Percentiles rank a stretch among this genome's conserved stretches.
These are phyloP conservation scores for Talaromyces sp. DNA, from an alignment of 2,329 filamentous ascomycete species.

Conservation along the genomic window DNA sequence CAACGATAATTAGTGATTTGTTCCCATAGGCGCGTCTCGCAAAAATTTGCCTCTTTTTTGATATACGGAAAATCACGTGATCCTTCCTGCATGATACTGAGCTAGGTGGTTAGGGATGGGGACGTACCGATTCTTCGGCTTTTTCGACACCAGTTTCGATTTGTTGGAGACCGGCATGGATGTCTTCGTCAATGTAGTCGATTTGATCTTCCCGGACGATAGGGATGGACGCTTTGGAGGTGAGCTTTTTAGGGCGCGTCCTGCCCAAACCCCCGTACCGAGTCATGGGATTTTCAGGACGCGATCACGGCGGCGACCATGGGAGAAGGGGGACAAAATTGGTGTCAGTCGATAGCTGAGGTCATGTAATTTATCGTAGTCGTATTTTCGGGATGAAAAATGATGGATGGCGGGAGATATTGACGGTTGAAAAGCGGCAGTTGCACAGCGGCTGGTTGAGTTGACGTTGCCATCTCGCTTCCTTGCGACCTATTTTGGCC, in stretches of 20 bases:
- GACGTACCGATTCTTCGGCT: slow-evolving; percentile 91
- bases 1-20: slow-evolving; percentile 11
- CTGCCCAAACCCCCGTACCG: slow-evolving; percentile 42
- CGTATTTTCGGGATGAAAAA: slow-evolving; percentile 54
- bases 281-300: slow-evolving; percentile 39
- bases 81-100: slow-evolving; percentile 23
- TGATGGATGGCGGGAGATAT: slow-evolving; percentile 42
- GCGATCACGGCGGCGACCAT: slow-evolving; percentile 33
- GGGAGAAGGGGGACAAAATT: slow-evolving; percentile 56
- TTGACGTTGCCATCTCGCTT: slow-evolving; percentile 41
- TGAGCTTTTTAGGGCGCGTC: slow-evolving; percentile 66
- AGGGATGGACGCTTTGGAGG: slow-evolving; percentile 78
- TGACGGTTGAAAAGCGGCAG: slow-evolving; percentile 25
- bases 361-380: slow-evolving; percentile 49
- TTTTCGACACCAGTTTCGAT: slow-evolving; percentile 97
- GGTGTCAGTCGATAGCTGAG: slow-evolving; percentile 57
- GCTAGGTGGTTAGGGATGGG: slow-evolving; percentile 18
- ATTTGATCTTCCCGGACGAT: slow-evolving; percentile 88
- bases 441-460: slow-evolving; percentile 33
- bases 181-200: slow-evolving; percentile 80
- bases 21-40: background rate
- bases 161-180: slow-evolving; percentile 72
- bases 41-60: background rate
- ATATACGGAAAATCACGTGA: slow-evolving; percentile 18
- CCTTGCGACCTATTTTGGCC: slow-evolving; percentile 36